Conservation (phyloP, 352 stramenopile genomes). For the Globisporangium carolinianum region DNA sequence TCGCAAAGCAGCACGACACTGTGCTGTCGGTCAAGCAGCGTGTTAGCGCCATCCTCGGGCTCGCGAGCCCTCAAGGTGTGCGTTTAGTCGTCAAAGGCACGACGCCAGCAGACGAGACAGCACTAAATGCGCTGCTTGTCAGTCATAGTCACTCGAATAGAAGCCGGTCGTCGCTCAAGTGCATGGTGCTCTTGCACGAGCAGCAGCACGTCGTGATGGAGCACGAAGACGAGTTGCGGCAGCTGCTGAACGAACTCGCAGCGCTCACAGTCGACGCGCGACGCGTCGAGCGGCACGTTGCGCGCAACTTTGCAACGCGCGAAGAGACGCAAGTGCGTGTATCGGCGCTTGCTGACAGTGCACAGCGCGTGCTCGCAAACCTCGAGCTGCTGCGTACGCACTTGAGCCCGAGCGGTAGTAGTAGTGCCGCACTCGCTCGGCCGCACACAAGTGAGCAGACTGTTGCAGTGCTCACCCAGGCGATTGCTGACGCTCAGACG, state of each 20-base stretch:
- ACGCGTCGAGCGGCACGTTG: conserved; percentile 36
- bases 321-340: conserved; percentile 49
- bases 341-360: conserved; percentile 29
- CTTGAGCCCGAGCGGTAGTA: conserved; percentile 11
- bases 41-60: conserved; percentile 34
- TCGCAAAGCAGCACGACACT: conserved; percentile 20
- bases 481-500: conserved; percentile 19
- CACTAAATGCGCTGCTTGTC: conserved; percentile 14
- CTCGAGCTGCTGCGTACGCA: conserved; percentile 46
- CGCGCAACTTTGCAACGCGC: conserved; percentile 36
- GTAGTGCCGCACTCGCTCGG: neutral
- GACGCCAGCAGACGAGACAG: conserved; percentile 31
- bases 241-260: conserved; percentile 57
- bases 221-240: conserved; percentile 54
- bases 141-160: neutral
- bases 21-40: conserved; percentile 44
- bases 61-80: conserved; percentile 25
- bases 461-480: conserved; percentile 16
- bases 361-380: conserved; percentile 29
- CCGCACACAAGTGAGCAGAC: conserved; percentile 18
- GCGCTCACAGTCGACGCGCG: conserved; percentile 22
- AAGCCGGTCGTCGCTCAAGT: conserved; percentile 38
- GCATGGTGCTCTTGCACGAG: conserved; percentile 58
- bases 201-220: conserved; percentile 57
- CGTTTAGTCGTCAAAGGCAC: conserved; percentile 62